Base-by-base conservation (phyloP, 441 rosid species). In the Biscutella laevigata region DNA sequence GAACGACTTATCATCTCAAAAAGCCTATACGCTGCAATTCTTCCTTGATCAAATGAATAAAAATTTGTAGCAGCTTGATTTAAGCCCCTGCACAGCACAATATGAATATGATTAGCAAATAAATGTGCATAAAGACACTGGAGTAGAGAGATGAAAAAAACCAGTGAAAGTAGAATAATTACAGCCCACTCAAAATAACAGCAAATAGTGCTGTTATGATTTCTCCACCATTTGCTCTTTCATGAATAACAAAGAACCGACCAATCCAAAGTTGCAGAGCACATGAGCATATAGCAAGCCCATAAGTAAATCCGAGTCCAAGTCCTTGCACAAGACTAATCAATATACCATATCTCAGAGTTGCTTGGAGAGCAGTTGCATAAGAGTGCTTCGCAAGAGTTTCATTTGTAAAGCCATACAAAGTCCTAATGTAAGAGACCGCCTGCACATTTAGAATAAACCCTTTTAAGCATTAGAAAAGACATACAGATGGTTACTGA, bases 311-410 rank as follows among this genome's bases (percentile, higher is more conserved):
- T 50, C 99, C 99, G 58, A 94, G 97, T 43, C 99, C 99, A 69
- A 94, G 97, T 61, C 99, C 99, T 89, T 94, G 99, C 72, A 94
- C 99, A 50, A 89, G 97, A 67, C 99, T 94, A 51, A 94, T 94
- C 71, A 84, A 58, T 54, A 94, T 84, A 65, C 99, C 99, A 70
- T 89, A 94, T 77, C 96, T 80, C 70, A 94, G 63, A 66, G 99
- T 94, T 44, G 95, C 97, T 81, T 94, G 97, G 24, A 94, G 76
- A 21, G 99, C 86, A 66, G 90, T 94, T 51, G 99, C 99, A 71
- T 94, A 94, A 42, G 97, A 89, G 76, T 89, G 84, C 66, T 94
- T 94, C 47, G 97, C 99, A 74, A 89, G 71, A 56, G 95, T 89
- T 79, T 89, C 99, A 74, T 94, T 94, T 24, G 99, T 94, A 75